Percentiles rank a stretch among this genome's conserved stretches.
phyloP scores from a whole-genome alignment of 2,329 filamentous ascomycete genomes.

The Madurella fahalii region DNA sequence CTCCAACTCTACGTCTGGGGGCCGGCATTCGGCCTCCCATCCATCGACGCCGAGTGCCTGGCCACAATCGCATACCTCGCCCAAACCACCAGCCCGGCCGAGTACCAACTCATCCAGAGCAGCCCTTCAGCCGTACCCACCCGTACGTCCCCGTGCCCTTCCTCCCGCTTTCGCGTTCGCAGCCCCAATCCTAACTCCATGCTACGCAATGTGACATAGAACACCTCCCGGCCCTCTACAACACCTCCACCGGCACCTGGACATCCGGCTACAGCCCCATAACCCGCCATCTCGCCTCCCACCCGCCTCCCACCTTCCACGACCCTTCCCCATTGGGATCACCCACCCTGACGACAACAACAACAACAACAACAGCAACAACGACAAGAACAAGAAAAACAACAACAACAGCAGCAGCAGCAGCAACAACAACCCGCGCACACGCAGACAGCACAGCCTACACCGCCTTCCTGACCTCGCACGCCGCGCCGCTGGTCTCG shows the following conservation, averaged over 20 bases:
- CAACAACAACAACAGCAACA: slow-evolving; percentile 7
- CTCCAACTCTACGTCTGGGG: slow-evolving; percentile 85
- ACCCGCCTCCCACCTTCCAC: slow-evolving; percentile 32
- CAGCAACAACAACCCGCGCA: too few species aligned
- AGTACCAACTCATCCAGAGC: slow-evolving; percentile 68
- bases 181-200: slow-evolving; percentile 3
- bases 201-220: slow-evolving; percentile 35
- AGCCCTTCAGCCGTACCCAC: slow-evolving; percentile 67
- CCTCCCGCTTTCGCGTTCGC: slow-evolving; percentile 1
- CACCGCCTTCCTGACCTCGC: slow-evolving; percentile 67
- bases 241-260: slow-evolving; percentile 48
- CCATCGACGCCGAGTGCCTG: slow-evolving; percentile 86
- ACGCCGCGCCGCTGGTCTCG: slow-evolving; percentile 74
- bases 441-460: slow-evolving; percentile 48
- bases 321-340: slow-evolving; percentile 37
- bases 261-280: slow-evolving; percentile 60
- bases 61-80: slow-evolving; percentile 75
- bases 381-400: too few species aligned
- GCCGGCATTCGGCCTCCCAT: slow-evolving; percentile 80
- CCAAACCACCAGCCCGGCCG: slow-evolving; percentile 52
- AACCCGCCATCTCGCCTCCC: slow-evolving; percentile 47
- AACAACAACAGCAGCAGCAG: too few species aligned
- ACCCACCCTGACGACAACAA: slow-evolving; percentile 31
- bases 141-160: slow-evolving; percentile 48
- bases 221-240: slow-evolving; percentile 51